Evolutionary conservation across 495 filamentous ascomycete species (phyloP), one percentile per base, ranked within the genome.

Genomic region (Xylaria longipes): DNA sequence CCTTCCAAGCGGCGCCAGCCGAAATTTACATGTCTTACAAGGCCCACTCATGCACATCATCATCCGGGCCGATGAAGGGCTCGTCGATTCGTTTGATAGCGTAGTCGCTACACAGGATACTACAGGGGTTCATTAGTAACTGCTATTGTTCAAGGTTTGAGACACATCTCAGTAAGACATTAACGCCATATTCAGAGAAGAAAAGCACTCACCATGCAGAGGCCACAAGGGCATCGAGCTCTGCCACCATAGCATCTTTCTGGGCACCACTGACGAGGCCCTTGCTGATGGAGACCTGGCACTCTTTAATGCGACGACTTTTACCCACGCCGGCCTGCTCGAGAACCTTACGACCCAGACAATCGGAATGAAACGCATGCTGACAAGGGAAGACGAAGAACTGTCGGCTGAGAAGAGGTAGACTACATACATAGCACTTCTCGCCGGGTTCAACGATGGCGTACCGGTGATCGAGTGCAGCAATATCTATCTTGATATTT

Each of bases 371-470:
- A 74, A 98, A 98, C 25, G 94, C 94, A 81, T 99, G 96, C 84
- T 98, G 96, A 80, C 96, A 99, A 0, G 96, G 95, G 78, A 98
- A 99, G 14, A 98, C 96, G 72, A 97, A 99, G 82, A 98, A 99
- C 78, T 97, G 93, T 69, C 95, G 84, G 72, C 90, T 92, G 22
- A 99, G 85, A 46, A 98, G 83, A 31, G 96, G 97, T 56, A 97
- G 80, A 5, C 90, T 88, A 77, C 96, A 99, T 25, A 92, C 87
- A 81, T 93, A 95, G 78, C 96, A 99, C 74, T 92, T 89, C 84
- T 99, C 96, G 1, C 97, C 96, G 0, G 97, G 96, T 80, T 97
- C 95, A 15, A 99, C 96, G 54, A 99, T 97, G 3, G 96, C 96
- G 76, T 98, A 99, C 5, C 96, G 88, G 46, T 91, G 87, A 75